Base-by-base conservation (phyloP, 2,329 filamentous ascomycete genomes). In the Chaetomiaceae sp. region DNA sequence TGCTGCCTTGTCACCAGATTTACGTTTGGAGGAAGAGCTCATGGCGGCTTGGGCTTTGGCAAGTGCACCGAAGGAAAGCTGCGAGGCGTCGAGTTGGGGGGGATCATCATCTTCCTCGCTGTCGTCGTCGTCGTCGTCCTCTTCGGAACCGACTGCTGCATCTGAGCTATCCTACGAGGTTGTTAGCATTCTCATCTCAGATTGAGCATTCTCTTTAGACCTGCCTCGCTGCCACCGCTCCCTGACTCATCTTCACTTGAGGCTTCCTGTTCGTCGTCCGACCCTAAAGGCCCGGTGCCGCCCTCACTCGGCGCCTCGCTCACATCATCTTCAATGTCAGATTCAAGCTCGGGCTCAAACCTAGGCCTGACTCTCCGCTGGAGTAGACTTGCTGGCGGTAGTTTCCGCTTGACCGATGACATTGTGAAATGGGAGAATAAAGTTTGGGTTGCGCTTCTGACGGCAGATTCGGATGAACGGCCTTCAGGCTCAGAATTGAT, bases 51-150 rank as follows among this genome's bases (percentile, higher is more conserved):
- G 89, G 1, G 90, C 91, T 75, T 89, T 89, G 59, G 89, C 89
- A 36, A 96, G 76, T n/a, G 89, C 88, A 58, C 90, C 91, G 65
- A 97, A 96, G 21, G 90, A 94, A 59, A 96, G 82, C 56, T 77
- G 75, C 8, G 80, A 73, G 40, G 77, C 71, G 54, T 78, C 75
- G 51, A 77, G 23, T 14, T 34, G 38, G 0, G 50, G 67, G 16
- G 68, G 69, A 5, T 61, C 59, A n/a, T 64, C 62, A 67, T 62
- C 60, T 55, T 53, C 48, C 9, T 58, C 61, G 3, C 53, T 57
- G 1, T 58, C 59, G 3, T 54, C 58, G 1, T 58, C 59, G 9
- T 58, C 57, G 0, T 62, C 54, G 2, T 57, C 37, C 11, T 53
- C 46, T 9, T 43, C 49, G 6, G 44, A 48, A 9, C 25, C 50